These are phyloP conservation scores for Pseudogymnoascus sp. DNA, from an alignment of 2,329 filamentous ascomycete genomes.

Conservation along the genomic window DNA sequence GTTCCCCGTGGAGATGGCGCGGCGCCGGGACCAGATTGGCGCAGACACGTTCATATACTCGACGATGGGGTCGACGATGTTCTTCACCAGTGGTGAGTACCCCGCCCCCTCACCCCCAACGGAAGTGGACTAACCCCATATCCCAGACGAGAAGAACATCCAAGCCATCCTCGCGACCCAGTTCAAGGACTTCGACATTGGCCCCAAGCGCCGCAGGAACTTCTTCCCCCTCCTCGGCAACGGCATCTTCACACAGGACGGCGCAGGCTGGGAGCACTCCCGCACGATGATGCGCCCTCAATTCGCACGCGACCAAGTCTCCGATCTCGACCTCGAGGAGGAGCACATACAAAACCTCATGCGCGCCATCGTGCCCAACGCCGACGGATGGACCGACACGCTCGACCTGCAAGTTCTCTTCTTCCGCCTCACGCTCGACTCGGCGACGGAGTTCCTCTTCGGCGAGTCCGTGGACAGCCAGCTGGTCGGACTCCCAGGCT, in stretches of 20 bases:
- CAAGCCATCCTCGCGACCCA: conserved; percentile 45
- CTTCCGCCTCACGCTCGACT: conserved; percentile 52
- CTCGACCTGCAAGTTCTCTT: conserved; percentile 57
- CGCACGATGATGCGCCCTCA: conserved; percentile 44
- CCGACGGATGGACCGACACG: conserved; percentile 36
- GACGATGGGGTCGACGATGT: conserved; percentile 15
- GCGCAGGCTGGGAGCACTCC: conserved; percentile 24
- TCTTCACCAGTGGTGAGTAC: conserved; percentile 17
- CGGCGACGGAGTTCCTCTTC: conserved; percentile 44
- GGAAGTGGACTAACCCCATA: conserved; percentile 25
- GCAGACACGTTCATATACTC: conserved; percentile 21
- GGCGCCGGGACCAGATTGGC: conserved; percentile 28
- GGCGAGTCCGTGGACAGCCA: conserved; percentile 43
- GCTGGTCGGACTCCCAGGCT: conserved; percentile 9
- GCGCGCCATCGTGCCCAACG: conserved; percentile 51
- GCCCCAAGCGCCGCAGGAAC: conserved; percentile 47
- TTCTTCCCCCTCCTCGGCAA: conserved; percentile 31
- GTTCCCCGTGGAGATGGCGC: conserved; percentile 24
- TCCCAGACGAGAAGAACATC: conserved; percentile 36
- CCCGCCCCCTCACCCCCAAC: conserved; percentile 39
- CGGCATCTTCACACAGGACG: conserved; percentile 27
- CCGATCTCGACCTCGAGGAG: conserved; percentile 64
- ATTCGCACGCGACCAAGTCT: conserved; percentile 47
- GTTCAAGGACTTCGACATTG: conserved; percentile 41
- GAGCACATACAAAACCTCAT: conserved; percentile 51